Conservation (phyloP, 805 yeast species). For the Saturnispora saitoi region DNA sequence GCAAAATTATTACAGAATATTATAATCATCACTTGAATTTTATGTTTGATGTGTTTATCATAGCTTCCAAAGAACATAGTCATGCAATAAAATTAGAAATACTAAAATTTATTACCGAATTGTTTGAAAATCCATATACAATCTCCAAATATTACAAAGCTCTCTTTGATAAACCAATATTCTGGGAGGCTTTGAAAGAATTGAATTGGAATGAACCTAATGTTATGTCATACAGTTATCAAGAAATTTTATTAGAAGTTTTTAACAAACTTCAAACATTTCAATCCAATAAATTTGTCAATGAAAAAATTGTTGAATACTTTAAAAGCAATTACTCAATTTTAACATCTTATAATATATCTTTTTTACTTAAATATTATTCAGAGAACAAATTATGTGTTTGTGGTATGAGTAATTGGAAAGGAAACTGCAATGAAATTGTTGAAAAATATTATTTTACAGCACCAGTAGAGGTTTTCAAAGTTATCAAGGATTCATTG, state of each 20-base stretch:
- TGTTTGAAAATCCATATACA: constrained; percentile 11
- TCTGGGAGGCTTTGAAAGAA: constrained; percentile 10
- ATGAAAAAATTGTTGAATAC: constrained; percentile 12
- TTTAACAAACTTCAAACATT: constrained; percentile 17
- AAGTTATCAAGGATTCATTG: constrained; percentile 17
- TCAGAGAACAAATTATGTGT: constrained; percentile 44
- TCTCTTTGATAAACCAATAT: constrained; percentile 10
- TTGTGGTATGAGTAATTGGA: constrained; percentile 45
- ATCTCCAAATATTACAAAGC: constrained; percentile 9
- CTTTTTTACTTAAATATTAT: constrained; percentile 40
- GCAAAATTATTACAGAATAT: constrained; percentile 14
- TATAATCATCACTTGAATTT: constrained; percentile 14
- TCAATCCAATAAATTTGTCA: constrained; percentile 7
- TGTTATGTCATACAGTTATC: background rate
- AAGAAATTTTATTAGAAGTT: constrained; percentile 11
- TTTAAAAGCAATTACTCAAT: constrained; percentile 16
- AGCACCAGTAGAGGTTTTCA: constrained; percentile 23
- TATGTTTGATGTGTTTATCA: constrained; percentile 12
- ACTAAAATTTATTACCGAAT: constrained; percentile 12
- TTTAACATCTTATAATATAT: constrained; percentile 15
- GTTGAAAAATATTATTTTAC: constrained; percentile 33
- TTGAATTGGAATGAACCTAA: constrained; percentile 6
- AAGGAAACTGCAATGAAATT: constrained; percentile 35
- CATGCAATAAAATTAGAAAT: constrained; percentile 12
- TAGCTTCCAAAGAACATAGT: constrained; percentile 10